These are phyloP conservation scores for Amphirosellinia nigrospora DNA, from an alignment of 495 filamentous ascomycete species.

Conservation along the genomic window DNA sequence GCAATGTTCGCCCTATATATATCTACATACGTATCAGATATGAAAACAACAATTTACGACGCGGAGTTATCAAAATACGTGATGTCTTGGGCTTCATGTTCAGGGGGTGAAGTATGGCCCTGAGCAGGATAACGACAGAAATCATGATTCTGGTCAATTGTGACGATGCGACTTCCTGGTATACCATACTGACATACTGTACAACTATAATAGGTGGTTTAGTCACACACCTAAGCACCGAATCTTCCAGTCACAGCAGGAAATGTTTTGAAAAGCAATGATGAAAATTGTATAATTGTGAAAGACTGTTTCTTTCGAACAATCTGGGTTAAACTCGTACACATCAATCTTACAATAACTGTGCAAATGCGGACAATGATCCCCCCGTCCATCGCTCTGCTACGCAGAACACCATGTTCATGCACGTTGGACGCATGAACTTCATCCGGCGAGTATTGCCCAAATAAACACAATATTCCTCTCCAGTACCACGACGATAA, in stretches of 20 bases:
- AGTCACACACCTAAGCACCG: not conserved
- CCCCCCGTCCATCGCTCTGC: not conserved
- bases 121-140: no score
- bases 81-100: not conserved
- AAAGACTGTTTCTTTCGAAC: not conserved
- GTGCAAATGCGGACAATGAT: not conserved
- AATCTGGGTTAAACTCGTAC: not conserved
- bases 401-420: not conserved
- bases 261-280: not conserved
- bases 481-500: not conserved
- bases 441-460: not conserved
- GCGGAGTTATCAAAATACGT: not conserved
- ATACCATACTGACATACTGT: not conserved
- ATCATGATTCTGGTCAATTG: no score
- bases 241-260: not conserved
- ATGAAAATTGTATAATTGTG: not conserved
- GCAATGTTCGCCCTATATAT: not conserved
- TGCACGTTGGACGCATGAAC: not conserved
- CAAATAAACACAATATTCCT: conserved; percentile 7
- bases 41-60: not conserved
- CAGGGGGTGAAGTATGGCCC: not conserved
- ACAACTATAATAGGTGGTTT: not conserved
- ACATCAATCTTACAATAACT: conserved; percentile 24
- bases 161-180: no score
- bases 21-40: not conserved